These are phyloP conservation scores for Bipolaris bicolor DNA, from an alignment of 2,329 filamentous ascomycete genomes.

Conservation along the genomic window DNA sequence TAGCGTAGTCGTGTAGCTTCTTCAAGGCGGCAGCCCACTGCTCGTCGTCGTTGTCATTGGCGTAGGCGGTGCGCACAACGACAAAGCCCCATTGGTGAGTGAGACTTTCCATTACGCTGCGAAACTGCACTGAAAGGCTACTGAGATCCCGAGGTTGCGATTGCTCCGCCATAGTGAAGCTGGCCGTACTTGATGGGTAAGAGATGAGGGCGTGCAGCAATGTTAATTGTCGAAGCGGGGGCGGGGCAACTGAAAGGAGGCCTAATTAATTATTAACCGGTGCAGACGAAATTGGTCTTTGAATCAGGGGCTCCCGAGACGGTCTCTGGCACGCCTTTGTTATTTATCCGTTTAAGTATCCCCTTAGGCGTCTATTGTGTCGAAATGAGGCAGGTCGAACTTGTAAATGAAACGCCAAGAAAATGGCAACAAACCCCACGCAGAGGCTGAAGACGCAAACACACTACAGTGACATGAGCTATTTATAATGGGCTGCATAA, in stretches of 20 bases:
- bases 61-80: slow-evolving; percentile 1
- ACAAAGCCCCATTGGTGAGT: slow-evolving; percentile 1
- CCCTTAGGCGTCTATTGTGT: not conserved
- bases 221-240: not conserved
- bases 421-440: not conserved
- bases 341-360: not conserved
- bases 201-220: not conserved
- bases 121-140: not conserved
- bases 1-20: slow-evolving; percentile 2
- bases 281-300: not conserved
- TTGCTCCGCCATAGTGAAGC: not conserved
- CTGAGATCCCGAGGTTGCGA: not conserved
- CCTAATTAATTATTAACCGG: not conserved
- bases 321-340: not conserved
- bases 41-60: not conserved
- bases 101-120: not conserved
- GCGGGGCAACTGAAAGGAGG: not conserved
- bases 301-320: not conserved
- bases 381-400: not conserved
- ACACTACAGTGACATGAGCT: not conserved
- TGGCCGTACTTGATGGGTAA: not conserved
- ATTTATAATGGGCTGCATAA: not conserved
- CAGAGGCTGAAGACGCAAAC: not conserved
- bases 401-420: not conserved
- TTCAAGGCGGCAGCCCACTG: not conserved